These are phyloP conservation scores for Smallanthus sonchifolius DNA, from an alignment of 129 eudicot genomes.

Conservation along the genomic window DNA sequence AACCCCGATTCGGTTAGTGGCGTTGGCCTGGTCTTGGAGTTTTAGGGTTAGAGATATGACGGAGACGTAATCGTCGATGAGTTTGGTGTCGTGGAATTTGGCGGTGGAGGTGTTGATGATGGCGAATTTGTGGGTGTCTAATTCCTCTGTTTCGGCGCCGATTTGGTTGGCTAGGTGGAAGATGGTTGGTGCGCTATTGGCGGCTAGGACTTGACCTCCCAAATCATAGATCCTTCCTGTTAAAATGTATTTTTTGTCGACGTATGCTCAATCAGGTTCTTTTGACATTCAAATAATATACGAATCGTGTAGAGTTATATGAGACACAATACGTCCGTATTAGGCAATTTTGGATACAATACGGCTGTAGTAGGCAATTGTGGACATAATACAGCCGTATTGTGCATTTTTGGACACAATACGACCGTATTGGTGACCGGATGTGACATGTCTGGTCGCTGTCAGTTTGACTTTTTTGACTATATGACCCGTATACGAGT, in stretches of 20 bases:
- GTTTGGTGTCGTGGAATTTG: conserved; percentile 27
- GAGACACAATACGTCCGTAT: too few relatives aligned
- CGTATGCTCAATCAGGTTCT: too few relatives aligned
- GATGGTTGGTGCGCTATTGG: conserved; percentile 48
- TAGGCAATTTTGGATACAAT: too few relatives aligned
- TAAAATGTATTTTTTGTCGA: not conserved
- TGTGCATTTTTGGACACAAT: too few relatives aligned
- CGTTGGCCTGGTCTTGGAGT: conserved; percentile 41
- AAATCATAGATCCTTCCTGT: conserved; percentile 43
- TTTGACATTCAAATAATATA: too few relatives aligned
- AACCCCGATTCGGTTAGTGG: conserved; percentile 33
- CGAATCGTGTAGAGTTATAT: too few relatives aligned
- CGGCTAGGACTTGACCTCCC: conserved; percentile 51
- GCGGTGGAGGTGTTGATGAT: conserved; percentile 28
- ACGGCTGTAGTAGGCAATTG: too few relatives aligned
- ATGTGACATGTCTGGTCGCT: too few relatives aligned
- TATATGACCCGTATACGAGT: too few relatives aligned
- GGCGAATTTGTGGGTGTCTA: conserved; percentile 38
- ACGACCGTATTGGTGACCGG: too few relatives aligned
- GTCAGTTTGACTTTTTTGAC: too few relatives aligned
- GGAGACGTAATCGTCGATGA: conserved; percentile 37
- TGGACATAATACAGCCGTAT: too few relatives aligned
- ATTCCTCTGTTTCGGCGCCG: conserved; percentile 36
- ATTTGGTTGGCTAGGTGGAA: conserved; percentile 42
- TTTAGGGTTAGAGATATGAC: conserved; percentile 39